phyloP scores from a whole-genome alignment of 2,329 filamentous ascomycete species.

The Colletotrichum sansevieriae region DNA sequence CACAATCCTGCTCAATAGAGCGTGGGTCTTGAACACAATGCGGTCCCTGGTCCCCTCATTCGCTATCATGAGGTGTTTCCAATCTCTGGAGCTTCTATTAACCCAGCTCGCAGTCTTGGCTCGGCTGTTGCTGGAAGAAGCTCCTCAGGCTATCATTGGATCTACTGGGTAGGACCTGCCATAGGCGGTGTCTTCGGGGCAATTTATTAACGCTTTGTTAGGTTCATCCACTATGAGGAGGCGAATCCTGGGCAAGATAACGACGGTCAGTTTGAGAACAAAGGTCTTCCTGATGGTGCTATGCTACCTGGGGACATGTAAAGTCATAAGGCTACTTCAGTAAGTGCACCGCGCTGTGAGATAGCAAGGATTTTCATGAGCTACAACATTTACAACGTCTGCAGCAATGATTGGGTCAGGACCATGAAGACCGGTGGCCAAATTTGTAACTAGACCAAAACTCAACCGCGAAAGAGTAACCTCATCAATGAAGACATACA shows the following conservation, averaged over 20 bases:
- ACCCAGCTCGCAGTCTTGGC: conserved; percentile 64
- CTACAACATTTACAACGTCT: neutral
- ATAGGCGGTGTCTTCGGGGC: conserved; percentile 31
- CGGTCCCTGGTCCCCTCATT: no score
- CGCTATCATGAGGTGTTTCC: no score
- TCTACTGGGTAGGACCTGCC: conserved; percentile 54
- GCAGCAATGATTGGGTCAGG: neutral
- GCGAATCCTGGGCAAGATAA: conserved; percentile 43
- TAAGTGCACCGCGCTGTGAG: rapidly evolving
- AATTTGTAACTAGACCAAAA: rapidly evolving
- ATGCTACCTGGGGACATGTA: neutral
- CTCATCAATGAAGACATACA: neutral
- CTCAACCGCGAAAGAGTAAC: neutral
- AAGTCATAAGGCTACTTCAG: no score
- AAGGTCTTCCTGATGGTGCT: neutral
- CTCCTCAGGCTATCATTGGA: conserved; percentile 65
- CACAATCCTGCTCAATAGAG: no score
- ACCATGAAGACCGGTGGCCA: neutral
- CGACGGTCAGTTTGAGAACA: conserved; percentile 2
- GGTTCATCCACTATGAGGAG: conserved; percentile 39
- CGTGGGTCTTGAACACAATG: no score
- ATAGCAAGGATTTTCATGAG: neutral
- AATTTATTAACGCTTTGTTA: conserved; percentile 40
- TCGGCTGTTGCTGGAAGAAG: conserved; percentile 56
- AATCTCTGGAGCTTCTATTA: conserved; percentile 58